Percentiles rank a stretch among this genome's conserved stretches.
These are phyloP conservation scores for Backusella australiensis DNA, from an alignment of 192 early-diverging fungal species.

Conservation along the genomic window DNA sequence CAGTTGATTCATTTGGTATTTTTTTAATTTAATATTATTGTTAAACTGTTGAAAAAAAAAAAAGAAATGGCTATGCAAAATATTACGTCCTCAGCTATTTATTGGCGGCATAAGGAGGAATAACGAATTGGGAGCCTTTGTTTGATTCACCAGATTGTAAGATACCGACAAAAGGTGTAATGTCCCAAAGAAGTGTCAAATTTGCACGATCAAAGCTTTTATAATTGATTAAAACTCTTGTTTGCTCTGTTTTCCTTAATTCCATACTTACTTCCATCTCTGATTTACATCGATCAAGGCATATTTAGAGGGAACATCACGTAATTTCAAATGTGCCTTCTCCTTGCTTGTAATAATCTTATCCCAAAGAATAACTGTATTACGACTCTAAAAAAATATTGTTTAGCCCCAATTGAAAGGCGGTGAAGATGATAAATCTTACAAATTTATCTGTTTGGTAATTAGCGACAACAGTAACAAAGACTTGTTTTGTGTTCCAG, in stretches of 20 bases:
- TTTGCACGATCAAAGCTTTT: constrained; percentile 56
- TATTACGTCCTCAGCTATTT: neutral
- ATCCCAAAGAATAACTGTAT: constrained; percentile 86
- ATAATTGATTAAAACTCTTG: neutral
- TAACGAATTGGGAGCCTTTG: neutral
- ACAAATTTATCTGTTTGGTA: constrained; percentile 71
- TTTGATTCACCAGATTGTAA: constrained; percentile 45
- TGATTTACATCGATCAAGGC: constrained; percentile 62
- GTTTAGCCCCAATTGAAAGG: neutral
- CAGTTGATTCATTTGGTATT: neutral
- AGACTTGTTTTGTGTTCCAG: constrained; percentile 92
- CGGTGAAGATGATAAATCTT: constrained; percentile 6
- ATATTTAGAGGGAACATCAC: constrained; percentile 66
- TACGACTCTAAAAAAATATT: constrained; percentile 42
- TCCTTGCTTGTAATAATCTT: constrained; percentile 70
- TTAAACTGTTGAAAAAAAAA: neutral
- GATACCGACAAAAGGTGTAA: constrained; percentile 76
- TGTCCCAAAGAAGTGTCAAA: constrained; percentile 77
- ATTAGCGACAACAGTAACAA: constrained; percentile 76
- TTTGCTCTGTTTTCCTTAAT: neutral
- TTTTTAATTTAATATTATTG: neutral
- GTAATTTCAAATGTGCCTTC: constrained; percentile 56
- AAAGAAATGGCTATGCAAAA: neutral
- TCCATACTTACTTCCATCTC: constrained; percentile 60
- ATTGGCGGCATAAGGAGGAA: neutral